A percentile compares a stretch with the other conserved stretches of the same genome.
These are phyloP conservation scores for Entomortierella parvispora DNA, from an alignment of 192 early-diverging fungal genomes.

Conservation along the genomic window DNA sequence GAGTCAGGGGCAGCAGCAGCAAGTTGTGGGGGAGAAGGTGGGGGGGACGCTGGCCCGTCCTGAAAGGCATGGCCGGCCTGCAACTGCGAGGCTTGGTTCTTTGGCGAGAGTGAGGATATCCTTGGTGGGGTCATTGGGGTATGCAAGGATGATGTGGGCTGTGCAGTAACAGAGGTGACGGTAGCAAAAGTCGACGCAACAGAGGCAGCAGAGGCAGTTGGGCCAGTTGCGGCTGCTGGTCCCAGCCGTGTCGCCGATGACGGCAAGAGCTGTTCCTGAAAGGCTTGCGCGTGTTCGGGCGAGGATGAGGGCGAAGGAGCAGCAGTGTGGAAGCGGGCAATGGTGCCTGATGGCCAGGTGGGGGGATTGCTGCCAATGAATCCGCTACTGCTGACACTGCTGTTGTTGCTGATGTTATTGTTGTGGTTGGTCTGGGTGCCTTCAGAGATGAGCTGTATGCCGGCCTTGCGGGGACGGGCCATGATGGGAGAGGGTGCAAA, in stretches of 20 bases:
- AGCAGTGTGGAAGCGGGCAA: constrained; percentile 10
- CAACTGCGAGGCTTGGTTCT: background rate
- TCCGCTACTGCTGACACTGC: background rate
- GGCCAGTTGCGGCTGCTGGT: background rate
- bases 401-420: constrained; percentile 2
- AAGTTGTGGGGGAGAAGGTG: constrained; percentile 13
- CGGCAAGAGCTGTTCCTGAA: too few species aligned
- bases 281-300: too few species aligned
- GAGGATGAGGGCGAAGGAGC: background rate
- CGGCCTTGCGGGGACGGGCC: background rate
- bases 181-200: background rate
- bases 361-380: constrained; percentile 2
- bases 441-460: constrained; percentile 19
- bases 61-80: too few species aligned
- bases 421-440: constrained; percentile 23
- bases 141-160: constrained; percentile 4
- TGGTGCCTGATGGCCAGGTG: background rate
- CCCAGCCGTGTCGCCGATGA: too few species aligned
- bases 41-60: constrained; percentile 9
- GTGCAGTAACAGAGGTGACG: background rate
- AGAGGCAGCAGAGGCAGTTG: constrained; percentile 12
- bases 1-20: background rate
- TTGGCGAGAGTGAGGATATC: constrained; percentile 33
- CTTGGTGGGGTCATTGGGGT: constrained; percentile 41
- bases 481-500: background rate